These are phyloP conservation scores for Pyrrhoderma noxium DNA, from an alignment of 1,284 basidiomycete genomes.

Conservation along the genomic window DNA sequence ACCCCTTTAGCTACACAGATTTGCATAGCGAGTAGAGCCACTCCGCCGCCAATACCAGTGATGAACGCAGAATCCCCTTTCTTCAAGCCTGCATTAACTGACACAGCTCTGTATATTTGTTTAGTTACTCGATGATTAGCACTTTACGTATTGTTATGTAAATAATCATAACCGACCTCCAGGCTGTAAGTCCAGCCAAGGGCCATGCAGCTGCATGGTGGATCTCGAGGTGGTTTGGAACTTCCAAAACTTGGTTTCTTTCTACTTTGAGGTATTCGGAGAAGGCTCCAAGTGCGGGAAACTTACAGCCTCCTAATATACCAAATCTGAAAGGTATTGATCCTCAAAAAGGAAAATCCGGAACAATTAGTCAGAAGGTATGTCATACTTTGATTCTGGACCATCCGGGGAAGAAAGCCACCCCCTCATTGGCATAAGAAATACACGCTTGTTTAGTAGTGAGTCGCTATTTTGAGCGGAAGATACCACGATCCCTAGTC, in stretches of 20 bases:
- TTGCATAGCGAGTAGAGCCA: slow-evolving; percentile 73
- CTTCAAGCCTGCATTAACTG: slow-evolving; percentile 60
- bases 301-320: slow-evolving; percentile 50
- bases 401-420: slow-evolving; percentile 60
- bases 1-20: slow-evolving; percentile 72
- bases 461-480: slow-evolving; percentile 45
- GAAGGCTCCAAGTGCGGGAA: slow-evolving; percentile 62
- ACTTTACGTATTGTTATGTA: background rate
- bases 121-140: background rate
- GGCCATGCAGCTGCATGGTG: slow-evolving; percentile 72
- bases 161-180: slow-evolving; percentile 45
- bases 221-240: slow-evolving; percentile 65
- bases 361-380: background rate
- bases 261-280: slow-evolving; percentile 71
- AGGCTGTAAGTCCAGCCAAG: slow-evolving; percentile 73
- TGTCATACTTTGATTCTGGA: slow-evolving; percentile 39
- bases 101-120: slow-evolving; percentile 45
- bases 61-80: slow-evolving; percentile 71
- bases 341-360: background rate
- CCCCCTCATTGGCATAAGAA: slow-evolving; percentile 67
- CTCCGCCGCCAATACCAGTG: slow-evolving; percentile 77
- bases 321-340: slow-evolving; percentile 36
- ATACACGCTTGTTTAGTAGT: slow-evolving; percentile 61
- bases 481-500: slow-evolving; percentile 60
- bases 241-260: slow-evolving; percentile 58